phyloP scores from a whole-genome alignment of 352 stramenopile genomes.

The Globisporangium paroecandrum region DNA sequence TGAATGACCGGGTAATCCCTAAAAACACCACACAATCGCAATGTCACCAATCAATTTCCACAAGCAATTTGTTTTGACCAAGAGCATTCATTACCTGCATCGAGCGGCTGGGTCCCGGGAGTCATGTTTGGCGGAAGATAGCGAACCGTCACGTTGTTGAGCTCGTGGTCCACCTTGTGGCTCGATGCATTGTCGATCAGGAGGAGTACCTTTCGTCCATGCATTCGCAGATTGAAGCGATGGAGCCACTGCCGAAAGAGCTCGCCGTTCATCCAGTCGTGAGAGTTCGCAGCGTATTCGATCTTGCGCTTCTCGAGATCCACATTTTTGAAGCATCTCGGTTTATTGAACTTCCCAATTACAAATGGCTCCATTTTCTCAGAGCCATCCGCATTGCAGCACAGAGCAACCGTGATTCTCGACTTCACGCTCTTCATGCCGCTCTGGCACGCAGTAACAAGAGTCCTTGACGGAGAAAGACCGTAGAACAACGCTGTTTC shows the following conservation, averaged over 20 bases:
- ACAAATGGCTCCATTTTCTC: not conserved
- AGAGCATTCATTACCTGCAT: not conserved
- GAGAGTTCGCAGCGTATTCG: not conserved
- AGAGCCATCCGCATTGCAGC: not conserved
- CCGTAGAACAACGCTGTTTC: not conserved
- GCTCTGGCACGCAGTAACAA: not conserved
- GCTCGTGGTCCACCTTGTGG: not conserved
- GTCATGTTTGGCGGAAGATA: not conserved
- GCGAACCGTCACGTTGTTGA: not conserved
- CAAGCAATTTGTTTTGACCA: too few species aligned
- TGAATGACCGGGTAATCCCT: too few species aligned
- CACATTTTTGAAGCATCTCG: not conserved
- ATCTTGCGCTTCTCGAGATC: slow-evolving; percentile 1
- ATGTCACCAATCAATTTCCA: too few species aligned
- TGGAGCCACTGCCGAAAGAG: not conserved
- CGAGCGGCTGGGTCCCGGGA: not conserved
- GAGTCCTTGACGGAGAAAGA: not conserved
- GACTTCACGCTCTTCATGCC: not conserved
- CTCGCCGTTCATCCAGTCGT: not conserved
- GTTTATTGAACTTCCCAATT: not conserved
- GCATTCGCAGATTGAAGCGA: not conserved
- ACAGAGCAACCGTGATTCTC: not conserved
- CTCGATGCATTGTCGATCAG: not conserved
- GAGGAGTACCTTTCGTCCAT: not conserved
- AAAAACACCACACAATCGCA: too few species aligned